These are phyloP conservation scores for Colletotrichum kahawae DNA, from an alignment of 2,329 filamentous ascomycete species.

Conservation along the genomic window DNA sequence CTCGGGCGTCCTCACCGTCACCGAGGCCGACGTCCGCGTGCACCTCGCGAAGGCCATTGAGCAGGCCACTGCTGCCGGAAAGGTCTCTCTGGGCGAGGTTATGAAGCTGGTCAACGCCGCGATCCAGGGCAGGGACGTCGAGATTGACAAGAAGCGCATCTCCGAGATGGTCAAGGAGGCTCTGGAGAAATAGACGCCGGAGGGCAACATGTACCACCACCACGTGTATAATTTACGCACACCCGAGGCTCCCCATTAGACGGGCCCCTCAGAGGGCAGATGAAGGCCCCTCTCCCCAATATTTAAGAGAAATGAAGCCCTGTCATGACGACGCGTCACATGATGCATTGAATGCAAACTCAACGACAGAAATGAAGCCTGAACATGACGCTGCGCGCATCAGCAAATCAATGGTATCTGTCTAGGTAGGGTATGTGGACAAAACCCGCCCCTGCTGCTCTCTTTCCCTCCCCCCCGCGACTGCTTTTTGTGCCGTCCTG, in stretches of 20 bases:
- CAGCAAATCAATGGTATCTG: slow-evolving; percentile 18
- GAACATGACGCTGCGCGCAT: not conserved
- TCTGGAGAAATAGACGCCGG: not conserved
- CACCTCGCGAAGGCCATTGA: slow-evolving; percentile 58
- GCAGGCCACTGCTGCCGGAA: slow-evolving; percentile 54
- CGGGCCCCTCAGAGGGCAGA: not conserved
- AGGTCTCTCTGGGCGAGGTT: slow-evolving; percentile 61
- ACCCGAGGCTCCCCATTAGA: not conserved
- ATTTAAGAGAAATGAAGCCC: not conserved
- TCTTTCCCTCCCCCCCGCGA: no score
- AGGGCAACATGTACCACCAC: not conserved
- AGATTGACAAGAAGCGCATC: slow-evolving; percentile 68
- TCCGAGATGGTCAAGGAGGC: slow-evolving; percentile 65
- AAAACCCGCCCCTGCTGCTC: not conserved
- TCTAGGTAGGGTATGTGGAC: not conserved
- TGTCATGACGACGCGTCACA: not conserved
- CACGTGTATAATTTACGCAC: slow-evolving; percentile 4
- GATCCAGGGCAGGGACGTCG: slow-evolving; percentile 68
- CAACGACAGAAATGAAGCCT: not conserved
- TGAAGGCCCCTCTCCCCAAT: not conserved
- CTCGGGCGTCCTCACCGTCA: slow-evolving; percentile 64
- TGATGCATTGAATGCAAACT: not conserved
- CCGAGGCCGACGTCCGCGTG: slow-evolving; percentile 61
- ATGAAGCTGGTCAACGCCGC: slow-evolving; percentile 64
- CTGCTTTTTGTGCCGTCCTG: not conserved